A percentile compares a stretch with the other conserved stretches of the same genome.
These are phyloP conservation scores for Pelargonium fulgidum DNA, from an alignment of 441 rosid genomes.

Conservation along the genomic window DNA sequence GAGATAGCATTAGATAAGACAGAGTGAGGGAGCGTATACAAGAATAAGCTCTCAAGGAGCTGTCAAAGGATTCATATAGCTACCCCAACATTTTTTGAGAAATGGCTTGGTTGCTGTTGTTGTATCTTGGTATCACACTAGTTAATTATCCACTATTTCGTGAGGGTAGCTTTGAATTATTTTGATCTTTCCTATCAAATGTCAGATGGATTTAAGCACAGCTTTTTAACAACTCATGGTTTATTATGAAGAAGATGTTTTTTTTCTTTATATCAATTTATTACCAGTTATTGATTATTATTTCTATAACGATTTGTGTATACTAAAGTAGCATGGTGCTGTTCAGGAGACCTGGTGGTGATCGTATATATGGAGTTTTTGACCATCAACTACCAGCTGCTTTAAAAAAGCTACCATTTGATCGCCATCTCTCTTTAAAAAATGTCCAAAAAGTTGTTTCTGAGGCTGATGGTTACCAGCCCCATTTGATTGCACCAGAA, in stretches of 20 bases:
- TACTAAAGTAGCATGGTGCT: not conserved
- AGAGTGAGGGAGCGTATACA: no score
- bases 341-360: conserved; percentile 95
- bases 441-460: conserved; percentile 95
- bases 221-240: not conserved
- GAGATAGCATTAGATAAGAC: no score
- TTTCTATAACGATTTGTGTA: not conserved
- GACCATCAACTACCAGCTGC: conserved; percentile 98
- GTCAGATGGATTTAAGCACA: not conserved
- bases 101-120: no score
- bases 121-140: no score
- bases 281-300: not conserved
- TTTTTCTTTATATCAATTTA: not conserved
- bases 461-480: conserved; percentile 99
- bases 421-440: conserved; percentile 80
- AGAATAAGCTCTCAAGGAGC: no score
- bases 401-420: conserved; percentile 88
- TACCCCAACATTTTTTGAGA: no score
- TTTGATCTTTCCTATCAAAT: not conserved
- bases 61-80: no score
- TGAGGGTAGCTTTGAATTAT: no score
- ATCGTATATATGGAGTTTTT: conserved; percentile 88
- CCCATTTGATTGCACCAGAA: conserved; percentile 98
- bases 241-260: not conserved
- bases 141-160: no score